phyloP scores from a whole-genome alignment of 2,329 filamentous ascomycete genomes.

The Lachnellula suecica region DNA sequence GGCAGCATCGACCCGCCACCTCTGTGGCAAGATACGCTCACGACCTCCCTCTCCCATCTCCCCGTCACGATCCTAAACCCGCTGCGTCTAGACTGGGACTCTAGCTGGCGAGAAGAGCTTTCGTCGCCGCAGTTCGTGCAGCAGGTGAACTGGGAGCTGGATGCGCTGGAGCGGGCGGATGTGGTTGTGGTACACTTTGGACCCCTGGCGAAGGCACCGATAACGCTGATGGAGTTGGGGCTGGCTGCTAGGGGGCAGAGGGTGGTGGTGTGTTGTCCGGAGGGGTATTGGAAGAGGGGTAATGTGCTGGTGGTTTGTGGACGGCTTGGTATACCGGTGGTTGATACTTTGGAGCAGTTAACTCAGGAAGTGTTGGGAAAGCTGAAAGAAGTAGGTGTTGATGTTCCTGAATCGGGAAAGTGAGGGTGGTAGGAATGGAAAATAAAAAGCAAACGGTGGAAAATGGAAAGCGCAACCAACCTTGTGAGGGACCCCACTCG shows the following conservation, averaged over 20 bases:
- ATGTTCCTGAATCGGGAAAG: not conserved
- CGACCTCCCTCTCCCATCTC: slow-evolving; percentile 38
- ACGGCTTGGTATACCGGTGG: slow-evolving; percentile 44
- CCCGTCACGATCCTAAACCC: slow-evolving; percentile 59
- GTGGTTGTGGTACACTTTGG: slow-evolving; percentile 59
- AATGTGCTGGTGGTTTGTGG: slow-evolving; percentile 60
- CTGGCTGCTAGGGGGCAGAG: slow-evolving; percentile 47
- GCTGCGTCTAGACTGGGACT: slow-evolving; percentile 55
- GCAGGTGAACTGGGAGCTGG: slow-evolving; percentile 63
- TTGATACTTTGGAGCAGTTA: slow-evolving; percentile 43
- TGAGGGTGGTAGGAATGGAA: not conserved
- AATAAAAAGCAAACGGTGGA: not conserved
- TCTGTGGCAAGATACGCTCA: slow-evolving; percentile 50
- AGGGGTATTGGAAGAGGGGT: slow-evolving; percentile 55
- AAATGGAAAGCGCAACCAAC: not conserved
- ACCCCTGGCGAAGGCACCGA: slow-evolving; percentile 49
- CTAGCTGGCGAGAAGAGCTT: slow-evolving; percentile 49
- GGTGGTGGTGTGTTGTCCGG: slow-evolving; percentile 50
- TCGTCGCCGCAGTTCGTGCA: slow-evolving; percentile 45
- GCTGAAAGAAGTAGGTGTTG: not conserved
- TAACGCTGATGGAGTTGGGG: slow-evolving; percentile 62
- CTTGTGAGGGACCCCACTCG: not conserved
- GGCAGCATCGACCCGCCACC: slow-evolving; percentile 47
- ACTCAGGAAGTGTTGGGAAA: slow-evolving; percentile 32
- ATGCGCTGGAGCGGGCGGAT: slow-evolving; percentile 51